Percentiles rank a stretch among this genome's conserved stretches.
These are phyloP conservation scores for Brassica cretica DNA, from an alignment of 345 rosid species.

Conservation along the genomic window DNA sequence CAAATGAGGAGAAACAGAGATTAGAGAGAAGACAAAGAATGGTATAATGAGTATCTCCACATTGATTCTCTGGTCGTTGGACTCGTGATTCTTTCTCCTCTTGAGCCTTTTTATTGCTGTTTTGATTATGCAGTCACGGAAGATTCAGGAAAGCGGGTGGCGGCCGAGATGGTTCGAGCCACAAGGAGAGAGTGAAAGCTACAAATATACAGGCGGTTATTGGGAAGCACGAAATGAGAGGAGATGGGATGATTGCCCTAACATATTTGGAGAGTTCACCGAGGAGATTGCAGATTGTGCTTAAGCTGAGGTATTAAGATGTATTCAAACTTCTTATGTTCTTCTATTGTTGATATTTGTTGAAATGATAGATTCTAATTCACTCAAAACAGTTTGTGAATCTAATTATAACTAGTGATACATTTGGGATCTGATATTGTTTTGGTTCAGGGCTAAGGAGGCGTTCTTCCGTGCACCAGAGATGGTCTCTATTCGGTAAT, in stretches of 20 bases:
- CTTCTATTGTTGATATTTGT: not conserved
- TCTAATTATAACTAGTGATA: not conserved
- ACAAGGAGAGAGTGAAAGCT: constrained; percentile 63
- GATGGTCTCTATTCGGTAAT: not conserved
- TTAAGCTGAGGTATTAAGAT: constrained; percentile 40
- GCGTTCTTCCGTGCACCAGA: constrained; percentile 1
- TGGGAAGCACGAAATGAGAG: constrained; percentile 77
- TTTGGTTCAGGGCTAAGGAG: constrained; percentile 14
- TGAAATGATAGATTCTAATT: not conserved
- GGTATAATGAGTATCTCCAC: constrained; percentile 47
- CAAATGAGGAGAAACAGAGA: constrained; percentile 88
- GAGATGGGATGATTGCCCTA: constrained; percentile 77
- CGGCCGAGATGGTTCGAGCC: constrained; percentile 78
- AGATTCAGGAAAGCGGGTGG: constrained; percentile 92
- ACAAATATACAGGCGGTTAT: constrained; percentile 72
- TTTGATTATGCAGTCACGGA: constrained; percentile 61
- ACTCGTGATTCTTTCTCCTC: not conserved
- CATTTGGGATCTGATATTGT: not conserved
- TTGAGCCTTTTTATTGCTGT: not conserved
- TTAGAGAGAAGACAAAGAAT: constrained; percentile 92
- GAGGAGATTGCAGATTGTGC: constrained; percentile 48
- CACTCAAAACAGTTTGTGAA: not conserved
- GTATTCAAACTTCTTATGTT: not conserved
- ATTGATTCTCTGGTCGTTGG: not conserved
- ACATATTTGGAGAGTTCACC: constrained; percentile 74